Percentiles rank a stretch among this genome's conserved stretches.
Evolutionary conservation across 345 rosid species (phyloP).

Genomic region (Hypericum perforatum): DNA sequence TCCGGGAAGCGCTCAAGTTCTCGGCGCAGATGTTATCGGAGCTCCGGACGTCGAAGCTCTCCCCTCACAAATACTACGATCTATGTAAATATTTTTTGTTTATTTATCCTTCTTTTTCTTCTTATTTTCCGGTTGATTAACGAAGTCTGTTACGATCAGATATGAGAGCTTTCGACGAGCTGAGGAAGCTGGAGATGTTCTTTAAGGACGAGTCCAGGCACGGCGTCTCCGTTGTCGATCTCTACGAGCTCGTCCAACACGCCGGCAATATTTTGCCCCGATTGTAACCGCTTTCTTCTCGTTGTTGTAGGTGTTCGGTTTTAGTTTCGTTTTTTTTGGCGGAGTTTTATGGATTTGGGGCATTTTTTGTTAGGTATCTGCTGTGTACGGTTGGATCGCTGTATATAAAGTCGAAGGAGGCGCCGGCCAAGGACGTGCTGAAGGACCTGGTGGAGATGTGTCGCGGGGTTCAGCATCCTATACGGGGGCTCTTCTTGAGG

Average conservation of each 20-base stretch:
- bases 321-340: too few relatives aligned
- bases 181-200: constrained; percentile 23
- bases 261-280: too few relatives aligned
- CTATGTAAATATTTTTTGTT: constrained; percentile 9
- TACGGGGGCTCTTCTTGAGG: constrained; percentile 95
- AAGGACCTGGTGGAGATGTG: constrained; percentile 99
- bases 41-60: constrained; percentile 25
- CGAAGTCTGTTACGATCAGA: constrained; percentile 6
- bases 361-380: constrained; percentile 49
- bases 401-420: constrained; percentile 91
- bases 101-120: neutral
- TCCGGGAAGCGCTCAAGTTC: constrained; percentile 21
- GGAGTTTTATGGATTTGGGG: too few relatives aligned
- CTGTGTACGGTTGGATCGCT: constrained; percentile 97
- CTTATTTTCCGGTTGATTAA: neutral
- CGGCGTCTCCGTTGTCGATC: constrained; percentile 22
- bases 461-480: constrained; percentile 96
- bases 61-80: constrained; percentile 26
- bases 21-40: constrained; percentile 26
- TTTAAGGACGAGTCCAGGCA: constrained; percentile 23
- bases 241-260: neutral
- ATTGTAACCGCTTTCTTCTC: too few relatives aligned
- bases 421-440: constrained; percentile 94
- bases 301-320: too few relatives aligned
- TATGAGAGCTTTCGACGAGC: constrained; percentile 27